Percentiles rank a stretch among this genome's conserved stretches.
Evolutionary conservation across 2,329 filamentous ascomycete species (phyloP).

Genomic region (Paecilomyces formosus): DNA sequence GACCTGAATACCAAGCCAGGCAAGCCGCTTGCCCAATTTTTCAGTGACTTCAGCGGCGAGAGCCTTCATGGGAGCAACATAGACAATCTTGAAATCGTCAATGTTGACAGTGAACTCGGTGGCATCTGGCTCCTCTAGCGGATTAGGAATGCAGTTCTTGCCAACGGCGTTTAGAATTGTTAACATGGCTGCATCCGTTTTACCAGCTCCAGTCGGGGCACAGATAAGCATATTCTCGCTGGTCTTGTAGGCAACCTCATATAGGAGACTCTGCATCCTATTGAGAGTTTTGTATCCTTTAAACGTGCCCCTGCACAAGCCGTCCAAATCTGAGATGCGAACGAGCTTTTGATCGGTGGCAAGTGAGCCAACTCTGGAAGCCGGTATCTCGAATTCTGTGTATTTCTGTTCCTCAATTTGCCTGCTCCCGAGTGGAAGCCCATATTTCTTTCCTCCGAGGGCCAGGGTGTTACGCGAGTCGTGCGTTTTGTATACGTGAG

Average conservation of each 20-base stretch:
- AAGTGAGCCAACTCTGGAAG: constrained; percentile 67
- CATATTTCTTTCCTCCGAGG: constrained; percentile 71
- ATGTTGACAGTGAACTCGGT: constrained; percentile 74
- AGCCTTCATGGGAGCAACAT: constrained; percentile 98
- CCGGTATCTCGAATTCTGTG: constrained; percentile 83
- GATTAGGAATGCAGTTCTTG: constrained; percentile 75
- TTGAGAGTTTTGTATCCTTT: constrained; percentile 89
- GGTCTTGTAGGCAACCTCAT: constrained; percentile 89
- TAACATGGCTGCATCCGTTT: constrained; percentile 97
- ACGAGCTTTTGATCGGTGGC: constrained; percentile 68
- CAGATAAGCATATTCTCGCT: constrained; percentile 99
- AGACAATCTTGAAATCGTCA: constrained; percentile 96
- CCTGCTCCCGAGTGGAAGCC: constrained; percentile 67
- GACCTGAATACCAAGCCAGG: constrained; percentile 87
- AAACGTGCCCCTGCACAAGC: constrained; percentile 84
- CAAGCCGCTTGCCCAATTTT: constrained; percentile 82
- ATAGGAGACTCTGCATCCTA: constrained; percentile 95
- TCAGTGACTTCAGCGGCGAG: constrained; percentile 93
- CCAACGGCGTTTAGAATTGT: constrained; percentile 86
- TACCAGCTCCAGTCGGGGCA: constrained; percentile 94
- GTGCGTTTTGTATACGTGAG: constrained; percentile 84
- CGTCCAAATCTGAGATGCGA: constrained; percentile 74
- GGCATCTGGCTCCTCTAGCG: constrained; percentile 63
- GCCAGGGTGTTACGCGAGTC: constrained; percentile 81
- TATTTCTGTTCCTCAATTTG: constrained; percentile 69